phyloP scores from a whole-genome alignment of 306 rosid genomes.

The Corylus americana region DNA sequence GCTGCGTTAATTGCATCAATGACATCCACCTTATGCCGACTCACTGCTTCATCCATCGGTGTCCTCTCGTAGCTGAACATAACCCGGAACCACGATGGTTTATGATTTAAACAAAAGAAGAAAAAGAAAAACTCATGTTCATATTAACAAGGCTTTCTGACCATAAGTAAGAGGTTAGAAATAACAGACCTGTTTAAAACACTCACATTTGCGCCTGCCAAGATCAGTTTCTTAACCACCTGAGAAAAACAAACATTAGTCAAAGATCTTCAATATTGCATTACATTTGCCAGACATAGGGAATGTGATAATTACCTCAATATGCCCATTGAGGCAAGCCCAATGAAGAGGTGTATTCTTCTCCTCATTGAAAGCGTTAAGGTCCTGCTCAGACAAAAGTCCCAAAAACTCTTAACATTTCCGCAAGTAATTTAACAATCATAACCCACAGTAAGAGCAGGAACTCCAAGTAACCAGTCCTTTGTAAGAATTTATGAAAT shows the following conservation, averaged over 20 bases:
- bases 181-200: conserved; percentile 63
- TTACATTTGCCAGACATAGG: background rate
- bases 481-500: background rate
- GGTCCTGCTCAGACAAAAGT: conserved; percentile 47
- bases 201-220: conserved; percentile 73
- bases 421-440: background rate
- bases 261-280: conserved; percentile 14
- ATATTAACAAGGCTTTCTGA: conserved; percentile 9
- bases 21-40: conserved; percentile 61
- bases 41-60: conserved; percentile 89
- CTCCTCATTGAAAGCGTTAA: conserved; percentile 73
- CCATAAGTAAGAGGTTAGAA: background rate
- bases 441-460: background rate
- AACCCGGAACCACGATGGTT: conserved; percentile 10
- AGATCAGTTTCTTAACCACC: conserved; percentile 87
- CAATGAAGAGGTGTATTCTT: conserved; percentile 89
- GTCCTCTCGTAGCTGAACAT: conserved; percentile 73
- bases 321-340: conserved; percentile 98
- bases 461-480: background rate
- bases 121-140: too few relatives aligned
- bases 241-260: conserved; percentile 25
- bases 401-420: conserved; percentile 1
- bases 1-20: conserved; percentile 78
- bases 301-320: conserved; percentile 52
- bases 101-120: background rate